Evolutionary conservation across 495 filamentous ascomycete species (phyloP), one percentile per base, ranked within the genome.

Genomic region (Trichoderma virens): DNA sequence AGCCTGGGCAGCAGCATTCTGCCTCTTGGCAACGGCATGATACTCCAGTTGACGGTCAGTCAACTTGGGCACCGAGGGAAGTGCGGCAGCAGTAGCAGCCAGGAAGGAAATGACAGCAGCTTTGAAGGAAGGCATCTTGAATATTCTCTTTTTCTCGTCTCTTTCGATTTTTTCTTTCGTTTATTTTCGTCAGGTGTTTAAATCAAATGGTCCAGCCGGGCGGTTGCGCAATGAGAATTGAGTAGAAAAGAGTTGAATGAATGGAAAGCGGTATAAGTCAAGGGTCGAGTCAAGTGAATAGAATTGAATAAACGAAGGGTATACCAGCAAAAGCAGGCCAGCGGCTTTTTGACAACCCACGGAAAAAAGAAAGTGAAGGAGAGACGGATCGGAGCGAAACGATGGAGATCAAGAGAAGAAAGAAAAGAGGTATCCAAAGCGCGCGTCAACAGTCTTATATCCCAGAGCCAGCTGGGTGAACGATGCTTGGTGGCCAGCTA

Each of bases 281-380:
- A 56, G 18, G 51, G 18, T 28, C 51, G 51, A 56, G 51, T 56
- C 51, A 56, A 56, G 25, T 11, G 51, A 56, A 28, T 28, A 64
- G 66, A 61, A 61, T 63, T 59, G 65, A 71, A 67, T 68, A 62
- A 39, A 67, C 71, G 71, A 69, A 72, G 70, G 72, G 73, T 71
- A 74, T 72, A 69, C 72, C 65, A 68, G 71, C 71, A 56, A 80
- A 79, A 84, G 81, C 82, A 84, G 78, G 82, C 80, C 80, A 79
- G 80, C 76, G 34, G 82, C 80, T 84, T 81, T 73, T 63, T 66
- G 65, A 39, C 61, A 43, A 63, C 41, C 47, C 39, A 51, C 13
- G 41, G 41, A 51, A 51, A 20, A 63, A 63, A 47, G 25, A 16
- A 61, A 61, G 31, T n/a, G 59, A 61, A 61, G 3, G 45, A 65